Conservation (phyloP, 176 grass and related monocot species). For the Triticum dicoccoides region DNA sequence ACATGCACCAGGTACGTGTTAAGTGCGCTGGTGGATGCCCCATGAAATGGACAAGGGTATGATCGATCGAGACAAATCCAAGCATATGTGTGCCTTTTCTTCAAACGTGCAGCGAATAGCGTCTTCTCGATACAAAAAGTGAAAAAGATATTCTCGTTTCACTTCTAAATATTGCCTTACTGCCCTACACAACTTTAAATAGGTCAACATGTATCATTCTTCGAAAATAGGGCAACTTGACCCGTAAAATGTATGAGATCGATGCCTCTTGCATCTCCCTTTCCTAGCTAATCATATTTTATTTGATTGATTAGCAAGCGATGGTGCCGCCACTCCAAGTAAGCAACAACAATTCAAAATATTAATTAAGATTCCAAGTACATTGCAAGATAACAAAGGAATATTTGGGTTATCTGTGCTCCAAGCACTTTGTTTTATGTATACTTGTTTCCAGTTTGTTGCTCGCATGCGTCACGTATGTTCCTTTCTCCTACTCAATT, state of each 20-base stretch:
- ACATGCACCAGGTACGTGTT: neutral
- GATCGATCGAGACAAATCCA: neutral
- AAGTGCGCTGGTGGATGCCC: neutral
- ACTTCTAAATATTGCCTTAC: neutral
- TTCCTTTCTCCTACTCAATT: neutral
- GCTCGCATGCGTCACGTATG: neutral
- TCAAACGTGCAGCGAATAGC: neutral
- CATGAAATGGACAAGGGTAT: neutral
- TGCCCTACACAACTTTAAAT: neutral
- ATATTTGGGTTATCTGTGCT: neutral
- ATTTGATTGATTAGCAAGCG: neutral
- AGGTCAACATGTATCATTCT: neutral
- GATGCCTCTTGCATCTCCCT: neutral
- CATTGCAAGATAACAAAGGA: neutral
- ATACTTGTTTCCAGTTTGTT: neutral
- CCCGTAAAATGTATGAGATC: neutral
- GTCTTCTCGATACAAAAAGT: neutral
- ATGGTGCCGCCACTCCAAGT: neutral
- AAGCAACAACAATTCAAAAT: neutral
- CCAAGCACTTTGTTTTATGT: neutral
- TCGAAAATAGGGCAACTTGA: neutral
- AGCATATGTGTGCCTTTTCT: neutral
- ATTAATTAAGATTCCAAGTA: neutral
- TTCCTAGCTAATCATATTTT: neutral
- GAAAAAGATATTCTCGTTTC: neutral